Evolutionary conservation across 2,329 filamentous ascomycete species (phyloP).

Genomic region (Xylaria sp.): DNA sequence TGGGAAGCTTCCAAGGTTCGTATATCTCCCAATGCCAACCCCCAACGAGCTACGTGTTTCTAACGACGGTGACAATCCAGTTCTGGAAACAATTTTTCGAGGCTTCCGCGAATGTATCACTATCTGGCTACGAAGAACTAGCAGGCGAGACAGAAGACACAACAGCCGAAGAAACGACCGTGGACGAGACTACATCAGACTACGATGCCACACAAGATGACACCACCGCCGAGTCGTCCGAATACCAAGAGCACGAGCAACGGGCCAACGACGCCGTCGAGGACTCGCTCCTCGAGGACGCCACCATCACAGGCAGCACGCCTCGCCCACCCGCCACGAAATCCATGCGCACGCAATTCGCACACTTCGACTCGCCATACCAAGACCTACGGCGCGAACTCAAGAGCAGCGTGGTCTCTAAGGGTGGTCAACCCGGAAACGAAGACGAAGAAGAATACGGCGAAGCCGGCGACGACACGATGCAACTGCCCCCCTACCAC

Average conservation of each 20-base stretch:
- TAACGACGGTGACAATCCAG: constrained; percentile 56
- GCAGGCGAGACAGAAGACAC: constrained; percentile 73
- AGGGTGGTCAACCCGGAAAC: constrained; percentile 45
- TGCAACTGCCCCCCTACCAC: constrained; percentile 62
- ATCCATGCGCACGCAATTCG: constrained; percentile 59
- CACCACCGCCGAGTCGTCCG: constrained; percentile 51
- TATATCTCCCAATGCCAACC: constrained; percentile 21
- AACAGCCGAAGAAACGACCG: constrained; percentile 63
- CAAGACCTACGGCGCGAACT: constrained; percentile 77
- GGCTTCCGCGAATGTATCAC: constrained; percentile 94
- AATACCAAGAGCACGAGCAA: constrained; percentile 51
- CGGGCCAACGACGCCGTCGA: constrained; percentile 61
- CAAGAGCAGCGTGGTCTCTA: constrained; percentile 56
- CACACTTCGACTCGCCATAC: constrained; percentile 79
- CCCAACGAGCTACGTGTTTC: constrained; percentile 20
- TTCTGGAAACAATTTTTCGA: constrained; percentile 99
- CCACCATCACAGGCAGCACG: constrained; percentile 74
- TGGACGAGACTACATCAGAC: constrained; percentile 64
- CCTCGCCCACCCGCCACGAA: constrained; percentile 68
- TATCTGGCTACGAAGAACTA: constrained; percentile 92
- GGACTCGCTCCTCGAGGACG: constrained; percentile 75
- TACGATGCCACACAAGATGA: constrained; percentile 54
- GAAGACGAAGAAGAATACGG: constrained; percentile 54
- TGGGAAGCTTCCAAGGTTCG: constrained; percentile 95
- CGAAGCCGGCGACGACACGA: constrained; percentile 54